Evolutionary conservation across 169 alveolate species (phyloP).

Genomic region (Plasmodium sp.): DNA sequence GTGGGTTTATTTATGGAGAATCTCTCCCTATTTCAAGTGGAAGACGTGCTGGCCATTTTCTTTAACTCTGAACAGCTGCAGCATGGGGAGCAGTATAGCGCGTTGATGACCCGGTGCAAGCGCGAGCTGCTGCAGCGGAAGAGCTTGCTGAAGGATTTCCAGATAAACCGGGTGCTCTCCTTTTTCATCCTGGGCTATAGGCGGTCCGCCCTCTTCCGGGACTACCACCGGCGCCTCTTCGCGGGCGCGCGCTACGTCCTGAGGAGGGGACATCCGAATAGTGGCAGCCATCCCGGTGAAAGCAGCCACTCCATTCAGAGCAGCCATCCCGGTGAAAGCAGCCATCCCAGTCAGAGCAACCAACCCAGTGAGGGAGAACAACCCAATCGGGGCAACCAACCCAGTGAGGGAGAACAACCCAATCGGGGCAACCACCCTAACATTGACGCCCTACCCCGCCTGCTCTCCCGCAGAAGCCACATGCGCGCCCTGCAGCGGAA

Average conservation of each 20-base stretch:
- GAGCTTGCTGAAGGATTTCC: constrained; percentile 26
- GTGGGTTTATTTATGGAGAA: not conserved
- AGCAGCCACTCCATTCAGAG: too few species aligned
- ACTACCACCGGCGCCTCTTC: constrained; percentile 1
- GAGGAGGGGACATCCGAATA: not conserved
- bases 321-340: too few species aligned
- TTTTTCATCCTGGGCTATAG: constrained; percentile 19
- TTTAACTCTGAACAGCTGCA: constrained; percentile 14
- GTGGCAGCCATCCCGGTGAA: too few species aligned
- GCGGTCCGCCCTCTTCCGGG: not conserved
- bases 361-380: not conserved
- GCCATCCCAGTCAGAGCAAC: too few species aligned
- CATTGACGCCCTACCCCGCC: not conserved
- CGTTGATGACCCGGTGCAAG: not conserved
- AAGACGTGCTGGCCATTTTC: constrained; percentile 14
- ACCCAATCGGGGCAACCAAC: not conserved
- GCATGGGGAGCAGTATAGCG: not conserved
- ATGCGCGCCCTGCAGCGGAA: not conserved
- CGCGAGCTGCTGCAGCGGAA: constrained; percentile 22
- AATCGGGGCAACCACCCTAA: not conserved
- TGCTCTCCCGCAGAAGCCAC: not conserved
- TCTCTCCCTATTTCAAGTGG: constrained; percentile 15
- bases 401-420: not conserved
- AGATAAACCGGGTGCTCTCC: constrained; percentile 37
- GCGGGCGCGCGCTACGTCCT: not conserved